phyloP scores from a whole-genome alignment of 2,329 filamentous ascomycete genomes.

The Colletotrichum sp. region DNA sequence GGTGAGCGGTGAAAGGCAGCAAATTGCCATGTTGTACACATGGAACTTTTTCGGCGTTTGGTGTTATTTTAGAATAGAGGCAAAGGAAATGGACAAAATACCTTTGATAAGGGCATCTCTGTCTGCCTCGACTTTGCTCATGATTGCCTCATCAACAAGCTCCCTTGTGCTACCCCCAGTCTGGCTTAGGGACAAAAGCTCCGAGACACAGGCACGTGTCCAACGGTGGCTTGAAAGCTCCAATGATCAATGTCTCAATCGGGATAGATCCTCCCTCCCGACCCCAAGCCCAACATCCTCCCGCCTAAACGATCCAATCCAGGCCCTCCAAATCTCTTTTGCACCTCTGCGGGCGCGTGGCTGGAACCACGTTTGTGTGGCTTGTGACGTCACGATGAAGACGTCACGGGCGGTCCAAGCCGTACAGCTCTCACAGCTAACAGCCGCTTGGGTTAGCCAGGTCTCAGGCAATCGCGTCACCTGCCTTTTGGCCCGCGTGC shows the following conservation, averaged over 20 bases:
- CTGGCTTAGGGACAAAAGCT: not conserved
- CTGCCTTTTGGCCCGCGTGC: constrained; percentile 1
- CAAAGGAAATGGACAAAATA: not conserved
- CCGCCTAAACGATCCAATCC: constrained; percentile 1
- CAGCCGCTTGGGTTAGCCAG: not conserved
- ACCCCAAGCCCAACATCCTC: not conserved
- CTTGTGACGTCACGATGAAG: constrained; percentile 22
- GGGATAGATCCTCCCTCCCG: not conserved
- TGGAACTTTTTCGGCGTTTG: not conserved
- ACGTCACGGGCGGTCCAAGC: constrained; percentile 7
- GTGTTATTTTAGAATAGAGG: not conserved
- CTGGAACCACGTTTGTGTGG: constrained; percentile 17
- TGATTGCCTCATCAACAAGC: not conserved
- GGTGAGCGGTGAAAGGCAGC: accelerated
- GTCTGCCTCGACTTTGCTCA: not conserved
- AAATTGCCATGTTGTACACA: not conserved
- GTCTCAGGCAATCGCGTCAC: constrained; percentile 13
- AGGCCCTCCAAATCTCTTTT: not conserved
- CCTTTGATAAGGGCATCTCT: not conserved
- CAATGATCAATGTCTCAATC: not conserved
- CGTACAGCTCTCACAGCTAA: not conserved
- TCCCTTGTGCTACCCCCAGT: not conserved
- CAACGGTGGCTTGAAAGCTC: not conserved
- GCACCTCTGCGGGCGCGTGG: not conserved
- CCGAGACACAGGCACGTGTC: not conserved